phyloP scores from a whole-genome alignment of 495 filamentous ascomycete genomes.

The Aspergillus conjunctus region DNA sequence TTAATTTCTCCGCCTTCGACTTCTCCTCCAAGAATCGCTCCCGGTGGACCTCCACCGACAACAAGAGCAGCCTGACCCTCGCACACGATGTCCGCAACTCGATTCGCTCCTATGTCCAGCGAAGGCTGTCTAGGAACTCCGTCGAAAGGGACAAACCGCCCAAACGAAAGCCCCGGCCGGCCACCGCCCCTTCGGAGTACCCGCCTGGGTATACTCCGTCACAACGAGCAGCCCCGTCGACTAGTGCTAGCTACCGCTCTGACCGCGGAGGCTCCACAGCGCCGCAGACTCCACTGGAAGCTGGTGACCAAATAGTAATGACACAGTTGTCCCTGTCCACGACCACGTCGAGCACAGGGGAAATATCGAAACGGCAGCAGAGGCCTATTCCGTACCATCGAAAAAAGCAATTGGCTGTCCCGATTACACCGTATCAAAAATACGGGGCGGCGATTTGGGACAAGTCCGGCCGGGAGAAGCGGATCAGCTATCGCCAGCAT shows the following conservation, averaged over 20 bases:
- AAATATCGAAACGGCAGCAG: background rate
- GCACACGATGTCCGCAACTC: slow-evolving; percentile 41
- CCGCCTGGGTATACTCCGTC: slow-evolving; percentile 10
- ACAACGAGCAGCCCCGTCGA: slow-evolving; percentile 12
- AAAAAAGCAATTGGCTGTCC: slow-evolving; percentile 38
- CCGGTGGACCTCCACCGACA: slow-evolving; percentile 29
- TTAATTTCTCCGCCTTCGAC: slow-evolving; percentile 33
- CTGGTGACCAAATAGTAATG: slow-evolving; percentile 23
- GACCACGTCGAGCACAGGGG: slow-evolving; percentile 19
- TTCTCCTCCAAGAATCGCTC: slow-evolving; percentile 23
- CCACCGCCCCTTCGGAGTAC: slow-evolving; percentile 24
- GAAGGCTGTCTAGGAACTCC: slow-evolving; percentile 34
- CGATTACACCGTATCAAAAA: slow-evolving; percentile 41
- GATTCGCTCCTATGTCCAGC: slow-evolving; percentile 42
- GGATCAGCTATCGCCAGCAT: slow-evolving; percentile 28
- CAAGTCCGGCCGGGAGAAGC: slow-evolving; percentile 35
- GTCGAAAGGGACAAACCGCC: slow-evolving; percentile 23
- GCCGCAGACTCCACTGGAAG: slow-evolving; percentile 22
- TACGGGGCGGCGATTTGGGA: slow-evolving; percentile 44
- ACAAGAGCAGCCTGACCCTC: slow-evolving; percentile 27
- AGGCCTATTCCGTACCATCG: slow-evolving; percentile 13
- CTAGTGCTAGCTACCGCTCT: slow-evolving; percentile 20
- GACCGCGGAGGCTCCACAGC: slow-evolving; percentile 18
- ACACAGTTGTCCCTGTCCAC: slow-evolving; percentile 29
- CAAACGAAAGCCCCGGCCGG: slow-evolving; percentile 26